A percentile compares a stretch with the other conserved stretches of the same genome.
These are phyloP conservation scores for Stagonosporopsis cucurbitacearum DNA, from an alignment of 2,329 filamentous ascomycete genomes.

Conservation along the genomic window DNA sequence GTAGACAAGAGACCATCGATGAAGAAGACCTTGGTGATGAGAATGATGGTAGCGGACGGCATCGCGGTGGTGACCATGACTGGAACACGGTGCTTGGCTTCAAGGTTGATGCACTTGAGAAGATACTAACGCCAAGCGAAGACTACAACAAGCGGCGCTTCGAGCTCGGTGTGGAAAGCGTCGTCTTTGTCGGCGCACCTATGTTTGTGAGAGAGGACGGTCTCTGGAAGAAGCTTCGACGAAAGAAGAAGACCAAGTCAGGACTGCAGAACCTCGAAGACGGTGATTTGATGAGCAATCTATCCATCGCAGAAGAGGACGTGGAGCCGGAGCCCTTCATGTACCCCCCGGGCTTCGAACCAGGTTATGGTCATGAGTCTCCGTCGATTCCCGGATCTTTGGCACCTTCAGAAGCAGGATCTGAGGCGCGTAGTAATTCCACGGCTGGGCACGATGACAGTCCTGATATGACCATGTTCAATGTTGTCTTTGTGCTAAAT, in stretches of 20 bases:
- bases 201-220: slow-evolving; percentile 52
- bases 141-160: slow-evolving; percentile 51
- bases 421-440: slow-evolving; percentile 50
- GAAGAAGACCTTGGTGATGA: slow-evolving; percentile 43
- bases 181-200: slow-evolving; percentile 51
- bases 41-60: slow-evolving; percentile 19
- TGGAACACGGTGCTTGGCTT: slow-evolving; percentile 51
- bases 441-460: slow-evolving; percentile 56
- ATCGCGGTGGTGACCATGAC: slow-evolving; percentile 42
- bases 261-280: slow-evolving; percentile 31
- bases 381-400: slow-evolving; percentile 40
- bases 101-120: slow-evolving; percentile 49
- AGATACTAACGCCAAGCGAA: slow-evolving; percentile 47
- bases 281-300: slow-evolving; percentile 27
- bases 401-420: slow-evolving; percentile 46
- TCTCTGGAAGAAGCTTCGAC: slow-evolving; percentile 48
- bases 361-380: slow-evolving; percentile 49
- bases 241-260: slow-evolving; percentile 39
- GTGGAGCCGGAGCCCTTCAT: slow-evolving; percentile 36
- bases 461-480: slow-evolving; percentile 94
- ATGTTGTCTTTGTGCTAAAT: slow-evolving; percentile 89
- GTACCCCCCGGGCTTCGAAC: slow-evolving; percentile 48
- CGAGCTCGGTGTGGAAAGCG: slow-evolving; percentile 49
- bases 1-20: slow-evolving; percentile 45
- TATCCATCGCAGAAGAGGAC: slow-evolving; percentile 29